Evolutionary conservation across 139 green algal species (phyloP), one percentile per base, ranked within the genome.

Genomic region (Volvox africanus): DNA sequence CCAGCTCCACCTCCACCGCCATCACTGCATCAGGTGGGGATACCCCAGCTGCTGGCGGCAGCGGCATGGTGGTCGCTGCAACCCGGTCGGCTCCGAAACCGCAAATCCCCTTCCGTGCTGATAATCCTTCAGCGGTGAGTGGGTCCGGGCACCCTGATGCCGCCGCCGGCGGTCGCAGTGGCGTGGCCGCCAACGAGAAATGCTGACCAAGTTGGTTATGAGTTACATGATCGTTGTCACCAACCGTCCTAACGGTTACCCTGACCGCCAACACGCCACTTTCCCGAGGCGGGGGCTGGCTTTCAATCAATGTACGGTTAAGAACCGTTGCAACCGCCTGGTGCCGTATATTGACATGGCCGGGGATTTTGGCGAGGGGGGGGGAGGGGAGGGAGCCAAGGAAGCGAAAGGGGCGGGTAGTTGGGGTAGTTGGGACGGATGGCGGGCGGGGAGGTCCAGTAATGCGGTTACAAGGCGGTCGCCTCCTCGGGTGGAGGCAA

Each of bases 261-360:
- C 76, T 36, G 1, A 94, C 82, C 33, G 91, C 94, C 26, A 96
- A 62, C 61, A 96, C 61, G 14, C 93, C 93, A 80, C 91, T 93
- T 65, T 96, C 94, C 18, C 76, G 71, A 0, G 91, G 87, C 6
- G 44, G 26, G 32, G 82, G 81, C 50, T 88, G 61, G 11, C 78
- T n/a, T 24, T 6, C 21, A 62, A 36, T n/a, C 91, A 91, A 24
- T 1, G 50, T 55, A 6, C 30, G 50, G 0, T 14, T n/a, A 16
- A 79, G 28, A 17, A 30, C 30, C 12, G 13, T 16, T 6, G 2
- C 33, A 22, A 86, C 69, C 16, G 35, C 20, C 73, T 92, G 89
- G 28, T 28, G 30, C 76, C 32, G 76, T 24, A 30, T 5, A 55
- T 5, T 55, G 44, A 9, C 44, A 55, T 55, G 44, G 44, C 9